Percentiles rank a stretch among this genome's conserved stretches.
phyloP scores from a whole-genome alignment of 1,139 yeast species.

The Barnettozyma hawaiiensis region DNA sequence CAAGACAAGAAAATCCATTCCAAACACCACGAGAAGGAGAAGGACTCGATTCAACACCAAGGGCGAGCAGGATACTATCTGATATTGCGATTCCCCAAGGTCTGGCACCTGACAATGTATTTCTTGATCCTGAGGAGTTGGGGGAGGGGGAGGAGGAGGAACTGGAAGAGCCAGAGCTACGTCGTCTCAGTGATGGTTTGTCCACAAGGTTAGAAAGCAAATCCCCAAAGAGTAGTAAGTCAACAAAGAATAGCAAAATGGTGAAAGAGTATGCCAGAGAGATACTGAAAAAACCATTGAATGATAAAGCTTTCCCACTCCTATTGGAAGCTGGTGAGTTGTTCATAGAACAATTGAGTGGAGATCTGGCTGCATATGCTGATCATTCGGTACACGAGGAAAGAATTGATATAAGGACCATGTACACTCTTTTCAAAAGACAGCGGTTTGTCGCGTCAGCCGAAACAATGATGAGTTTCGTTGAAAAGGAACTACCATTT shows the following conservation, averaged over 20 bases:
- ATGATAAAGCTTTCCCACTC: constrained; percentile 9
- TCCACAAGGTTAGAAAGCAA: background rate
- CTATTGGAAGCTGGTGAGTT: constrained; percentile 14
- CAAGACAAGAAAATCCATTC: background rate
- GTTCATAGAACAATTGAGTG: constrained; percentile 17
- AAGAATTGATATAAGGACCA: constrained; percentile 12
- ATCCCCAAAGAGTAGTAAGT: background rate
- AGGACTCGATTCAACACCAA: constrained; percentile 1
- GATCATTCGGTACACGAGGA: constrained; percentile 14
- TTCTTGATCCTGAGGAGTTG: constrained; percentile 2
- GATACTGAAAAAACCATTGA: constrained; percentile 10
- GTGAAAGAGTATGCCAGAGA: background rate
- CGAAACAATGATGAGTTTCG: constrained; percentile 13
- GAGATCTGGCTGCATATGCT: constrained; percentile 18
- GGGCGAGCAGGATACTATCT: constrained; percentile 11
- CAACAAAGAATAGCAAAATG: constrained; percentile 1
- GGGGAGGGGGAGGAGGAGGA: constrained; percentile 6
- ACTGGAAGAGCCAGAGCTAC: background rate
- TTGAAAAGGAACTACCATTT: constrained; percentile 18
- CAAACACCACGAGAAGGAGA: constrained; percentile 1
- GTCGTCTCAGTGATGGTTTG: background rate
- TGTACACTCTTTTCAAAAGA: constrained; percentile 18
- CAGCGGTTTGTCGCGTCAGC: constrained; percentile 14
- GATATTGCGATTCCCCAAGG: constrained; percentile 25
- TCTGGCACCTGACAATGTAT: constrained; percentile 17